A percentile compares a stretch with the other conserved stretches of the same genome.
phyloP scores from a whole-genome alignment of 495 filamentous ascomycete genomes.

The Pyronema omphalodes region DNA sequence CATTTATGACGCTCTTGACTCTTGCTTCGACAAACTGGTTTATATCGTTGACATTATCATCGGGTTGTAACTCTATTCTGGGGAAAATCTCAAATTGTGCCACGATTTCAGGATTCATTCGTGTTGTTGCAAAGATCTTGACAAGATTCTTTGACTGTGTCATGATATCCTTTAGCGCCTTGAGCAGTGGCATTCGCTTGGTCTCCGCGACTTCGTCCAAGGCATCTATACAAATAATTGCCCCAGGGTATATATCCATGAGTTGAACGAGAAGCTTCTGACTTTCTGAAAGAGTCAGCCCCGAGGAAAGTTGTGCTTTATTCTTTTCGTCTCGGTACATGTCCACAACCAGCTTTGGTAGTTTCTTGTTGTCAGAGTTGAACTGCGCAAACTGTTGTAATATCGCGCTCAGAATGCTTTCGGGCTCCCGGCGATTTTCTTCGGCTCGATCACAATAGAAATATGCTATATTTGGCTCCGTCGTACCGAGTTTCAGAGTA shows the following conservation, averaged over 20 bases:
- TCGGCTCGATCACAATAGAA: too few relatives aligned
- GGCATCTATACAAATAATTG: too few relatives aligned
- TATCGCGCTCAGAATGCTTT: too few relatives aligned
- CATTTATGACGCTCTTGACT: too few relatives aligned
- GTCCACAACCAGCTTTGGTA: not conserved
- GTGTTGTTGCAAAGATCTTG: constrained; percentile 16
- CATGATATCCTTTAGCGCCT: too few relatives aligned
- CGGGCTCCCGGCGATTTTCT: too few relatives aligned
- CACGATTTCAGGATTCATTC: constrained; percentile 12
- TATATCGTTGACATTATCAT: not conserved
- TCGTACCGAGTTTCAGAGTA: too few relatives aligned
- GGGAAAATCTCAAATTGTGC: too few relatives aligned
- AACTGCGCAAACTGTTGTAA: not conserved
- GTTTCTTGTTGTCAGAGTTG: not conserved
- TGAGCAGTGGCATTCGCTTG: too few relatives aligned
- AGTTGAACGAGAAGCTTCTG: constrained; percentile 2
- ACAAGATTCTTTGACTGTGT: constrained; percentile 5
- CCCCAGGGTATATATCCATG: too few relatives aligned
- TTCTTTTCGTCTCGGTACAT: not conserved
- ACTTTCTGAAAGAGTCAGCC: not conserved
- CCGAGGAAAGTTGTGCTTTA: not conserved
- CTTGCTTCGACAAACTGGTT: constrained; percentile 1
- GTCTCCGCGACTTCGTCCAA: too few relatives aligned
- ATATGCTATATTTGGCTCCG: too few relatives aligned
- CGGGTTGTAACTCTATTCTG: not conserved